Base-by-base conservation (phyloP, 1,139 yeast genomes). In the Yamadazyma diospyri region DNA sequence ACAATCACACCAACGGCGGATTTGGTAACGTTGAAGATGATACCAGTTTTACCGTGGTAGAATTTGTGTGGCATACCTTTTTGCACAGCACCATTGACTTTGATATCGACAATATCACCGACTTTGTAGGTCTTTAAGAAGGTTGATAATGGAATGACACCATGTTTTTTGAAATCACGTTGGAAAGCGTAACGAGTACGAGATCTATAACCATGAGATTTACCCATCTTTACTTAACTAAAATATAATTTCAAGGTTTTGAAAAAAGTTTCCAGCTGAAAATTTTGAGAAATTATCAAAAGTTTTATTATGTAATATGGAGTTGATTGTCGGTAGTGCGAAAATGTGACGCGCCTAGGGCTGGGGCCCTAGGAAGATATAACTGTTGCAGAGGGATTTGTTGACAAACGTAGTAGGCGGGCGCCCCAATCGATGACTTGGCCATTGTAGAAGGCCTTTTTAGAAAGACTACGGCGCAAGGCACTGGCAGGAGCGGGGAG, bases 1-100 rank as follows among this genome's bases (percentile, higher is more conserved):
- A 92, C 73, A 65, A 92, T 86, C 58, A 92, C 94, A 81, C 98
- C 98, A 53, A 92, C 97, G 49, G 98, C 78, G 47, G 95, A 75
- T 81, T 86, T 92, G 82, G 98, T 92, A 56, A 92, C 94, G 81
- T 92, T 92, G 94, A 81, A 92, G 53, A 92, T 82, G 57, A 89
- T 87, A 82, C 98, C 98, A 54, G 98, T 92, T 84, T 88, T 92
- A 76, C 98, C 98, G 80, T 89, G 97, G 96, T 92, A 92, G 84
- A 80, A 89, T 80, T 92, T 92, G 88, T 87, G 96, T 70, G 98
- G 98, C 97, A 92, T 88, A 85, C 98, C 97, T 82, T 89, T 88
- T 73, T 92, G 97, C 78, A 89, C 79, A 57, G 98, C 80, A 80
- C 96, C 97, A 71, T 92, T 92, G 72, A 95, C 98, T 78, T 87